These are phyloP conservation scores for Xylaria arbuscula DNA, from an alignment of 2,329 filamentous ascomycete genomes.

Conservation along the genomic window DNA sequence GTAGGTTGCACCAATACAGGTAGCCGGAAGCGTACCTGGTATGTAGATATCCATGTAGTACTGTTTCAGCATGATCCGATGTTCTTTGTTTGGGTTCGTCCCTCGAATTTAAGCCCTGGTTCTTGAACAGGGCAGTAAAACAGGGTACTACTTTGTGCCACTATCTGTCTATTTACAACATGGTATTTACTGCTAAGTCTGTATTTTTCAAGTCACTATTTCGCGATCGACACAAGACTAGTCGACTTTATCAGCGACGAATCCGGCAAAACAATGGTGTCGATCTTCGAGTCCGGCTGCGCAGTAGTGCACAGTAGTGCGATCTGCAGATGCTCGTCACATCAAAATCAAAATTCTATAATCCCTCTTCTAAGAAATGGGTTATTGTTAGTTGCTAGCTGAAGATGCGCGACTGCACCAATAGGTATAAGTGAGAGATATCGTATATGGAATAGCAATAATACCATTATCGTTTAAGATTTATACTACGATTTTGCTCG, in stretches of 20 bases:
- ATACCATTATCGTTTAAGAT: too few relatives aligned
- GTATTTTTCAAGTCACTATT: not conserved
- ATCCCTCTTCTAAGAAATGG: not conserved
- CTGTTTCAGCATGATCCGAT: constrained; percentile 7
- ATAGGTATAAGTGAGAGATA: too few relatives aligned
- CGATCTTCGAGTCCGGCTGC: constrained; percentile 1
- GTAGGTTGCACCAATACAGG: not conserved
- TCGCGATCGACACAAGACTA: constrained; percentile 6
- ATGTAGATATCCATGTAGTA: not conserved
- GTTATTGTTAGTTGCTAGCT: not conserved
- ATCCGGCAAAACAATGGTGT: constrained; percentile 1
- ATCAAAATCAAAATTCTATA: not conserved
- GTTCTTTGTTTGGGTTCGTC: too few relatives aligned
- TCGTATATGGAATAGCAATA: too few relatives aligned
- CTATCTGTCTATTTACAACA: not conserved
- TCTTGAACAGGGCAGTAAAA: not conserved
- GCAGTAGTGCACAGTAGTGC: constrained; percentile 17
- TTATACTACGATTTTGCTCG: too few relatives aligned
- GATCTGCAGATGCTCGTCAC: constrained; percentile 20
- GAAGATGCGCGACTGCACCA: not conserved
- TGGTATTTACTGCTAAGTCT: not conserved
- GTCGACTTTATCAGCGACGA: not conserved
- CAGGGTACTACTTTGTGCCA: too few relatives aligned
- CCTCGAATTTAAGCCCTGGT: not conserved
- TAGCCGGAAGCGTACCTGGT: not conserved